phyloP scores from a whole-genome alignment of 306 rosid genomes.

The Glycine soja region DNA sequence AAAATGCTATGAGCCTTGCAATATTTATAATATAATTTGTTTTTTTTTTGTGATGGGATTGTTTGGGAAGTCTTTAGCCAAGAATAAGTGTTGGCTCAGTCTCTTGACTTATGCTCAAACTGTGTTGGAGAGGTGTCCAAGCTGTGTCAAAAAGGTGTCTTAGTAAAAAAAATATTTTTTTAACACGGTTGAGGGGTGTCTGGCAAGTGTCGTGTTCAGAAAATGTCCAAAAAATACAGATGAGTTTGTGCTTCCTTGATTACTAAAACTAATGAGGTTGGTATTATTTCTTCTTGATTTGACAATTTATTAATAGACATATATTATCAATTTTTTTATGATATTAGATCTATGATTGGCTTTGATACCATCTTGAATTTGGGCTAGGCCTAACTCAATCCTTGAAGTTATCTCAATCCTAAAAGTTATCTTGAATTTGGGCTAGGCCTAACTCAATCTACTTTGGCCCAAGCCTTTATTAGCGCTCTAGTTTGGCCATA shows the following conservation, averaged over 20 bases:
- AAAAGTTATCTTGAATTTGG: not conserved
- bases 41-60: too few species aligned
- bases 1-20: too few species aligned
- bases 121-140: too few species aligned
- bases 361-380: not conserved
- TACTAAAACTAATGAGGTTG: constrained; percentile 82
- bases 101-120: too few species aligned
- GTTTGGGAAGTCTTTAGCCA: too few species aligned
- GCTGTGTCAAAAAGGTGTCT: too few species aligned
- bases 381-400: not conserved
- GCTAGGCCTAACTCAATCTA: not conserved
- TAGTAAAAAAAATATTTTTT: too few species aligned
- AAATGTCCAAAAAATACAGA: too few species aligned
- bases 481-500: not conserved
- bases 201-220: too few species aligned
- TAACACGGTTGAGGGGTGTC: too few species aligned
- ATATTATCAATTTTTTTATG: not conserved
- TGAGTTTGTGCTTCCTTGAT: constrained; percentile 19
- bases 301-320: not conserved
- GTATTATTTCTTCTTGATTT: constrained; percentile 43
- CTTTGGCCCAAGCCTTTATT: not conserved
- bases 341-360: not conserved
- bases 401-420: not conserved
- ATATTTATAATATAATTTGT: too few species aligned
- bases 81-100: too few species aligned